phyloP scores from a whole-genome alignment of 805 yeast genomes.

The Brettanomyces sp. region DNA sequence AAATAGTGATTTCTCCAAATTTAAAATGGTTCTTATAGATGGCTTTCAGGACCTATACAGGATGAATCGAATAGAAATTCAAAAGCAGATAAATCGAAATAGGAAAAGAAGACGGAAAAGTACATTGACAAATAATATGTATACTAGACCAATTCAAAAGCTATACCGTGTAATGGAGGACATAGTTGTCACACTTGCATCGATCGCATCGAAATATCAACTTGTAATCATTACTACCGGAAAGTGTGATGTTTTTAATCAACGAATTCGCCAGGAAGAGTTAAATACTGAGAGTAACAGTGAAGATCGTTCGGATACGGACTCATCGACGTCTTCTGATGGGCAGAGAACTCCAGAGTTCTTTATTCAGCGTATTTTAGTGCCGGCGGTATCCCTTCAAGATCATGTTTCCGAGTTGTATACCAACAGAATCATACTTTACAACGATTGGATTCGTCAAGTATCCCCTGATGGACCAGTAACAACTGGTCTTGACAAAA shows the following conservation, averaged over 20 bases:
- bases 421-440: constrained; percentile 21
- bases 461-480: constrained; percentile 2
- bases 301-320: constrained; percentile 5
- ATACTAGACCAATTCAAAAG: neutral
- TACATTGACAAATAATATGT: too few relatives aligned
- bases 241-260: constrained; percentile 18
- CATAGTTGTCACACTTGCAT: constrained; percentile 9
- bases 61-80: neutral
- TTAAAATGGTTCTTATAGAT: constrained; percentile 18
- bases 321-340: neutral
- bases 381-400: constrained; percentile 21
- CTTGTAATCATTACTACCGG: constrained; percentile 20
- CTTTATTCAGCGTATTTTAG: constrained; percentile 22
- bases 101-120: neutral
- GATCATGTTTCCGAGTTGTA: constrained; percentile 19
- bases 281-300: constrained; percentile 3
- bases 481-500: constrained; percentile 4
- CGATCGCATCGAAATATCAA: constrained; percentile 7
- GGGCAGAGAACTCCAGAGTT: constrained; percentile 1
- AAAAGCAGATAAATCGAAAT: neutral
- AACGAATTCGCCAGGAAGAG: constrained; percentile 11
- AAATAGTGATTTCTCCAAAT: constrained; percentile 8
- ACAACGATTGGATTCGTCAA: constrained; percentile 22
- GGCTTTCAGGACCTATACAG: constrained; percentile 20
- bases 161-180: constrained; percentile 1